Evolutionary conservation across 2,329 filamentous ascomycete genomes (phyloP).

Genomic region (Gliomastix tumulicola): DNA sequence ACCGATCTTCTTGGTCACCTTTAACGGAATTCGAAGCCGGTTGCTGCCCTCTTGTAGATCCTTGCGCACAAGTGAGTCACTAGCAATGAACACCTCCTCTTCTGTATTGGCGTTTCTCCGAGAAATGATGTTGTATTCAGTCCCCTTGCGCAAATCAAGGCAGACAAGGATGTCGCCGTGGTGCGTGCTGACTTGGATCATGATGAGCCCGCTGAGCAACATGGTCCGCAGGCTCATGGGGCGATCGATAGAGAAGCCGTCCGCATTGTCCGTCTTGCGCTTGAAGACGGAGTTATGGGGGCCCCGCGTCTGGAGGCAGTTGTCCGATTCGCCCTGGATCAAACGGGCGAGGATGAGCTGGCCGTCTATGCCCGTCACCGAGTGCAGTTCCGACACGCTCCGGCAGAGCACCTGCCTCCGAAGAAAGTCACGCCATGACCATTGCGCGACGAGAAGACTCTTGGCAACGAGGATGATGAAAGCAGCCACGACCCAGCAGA

Average conservation of each 20-base stretch:
- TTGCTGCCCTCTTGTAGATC: too few species aligned
- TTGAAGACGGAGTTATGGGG: slow-evolving; percentile 12
- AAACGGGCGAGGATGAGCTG: slow-evolving; percentile 14
- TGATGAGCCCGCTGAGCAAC: background rate
- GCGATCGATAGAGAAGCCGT: slow-evolving; percentile 4
- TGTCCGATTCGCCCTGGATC: slow-evolving; percentile 9
- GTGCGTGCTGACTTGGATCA: background rate
- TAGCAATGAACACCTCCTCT: too few species aligned
- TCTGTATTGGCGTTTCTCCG: too few species aligned
- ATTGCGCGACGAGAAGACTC: slow-evolving; percentile 11
- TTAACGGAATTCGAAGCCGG: too few species aligned
- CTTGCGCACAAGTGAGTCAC: too few species aligned
- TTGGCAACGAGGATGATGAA: slow-evolving; percentile 15
- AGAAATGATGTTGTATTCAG: too few species aligned
- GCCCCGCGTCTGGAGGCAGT: slow-evolving; percentile 9
- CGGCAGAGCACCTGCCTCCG: slow-evolving; percentile 10
- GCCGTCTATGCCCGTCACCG: slow-evolving; percentile 9
- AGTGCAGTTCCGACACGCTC: slow-evolving; percentile 11
- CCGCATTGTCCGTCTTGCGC: too few species aligned
- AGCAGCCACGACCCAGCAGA: slow-evolving; percentile 14
- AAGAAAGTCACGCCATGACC: slow-evolving; percentile 18
- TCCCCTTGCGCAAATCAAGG: background rate
- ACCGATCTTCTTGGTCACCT: too few species aligned
- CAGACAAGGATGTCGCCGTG: background rate
- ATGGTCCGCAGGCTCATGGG: background rate